A percentile compares a stretch with the other conserved stretches of the same genome.
Conservation (phyloP, 306 rosid genomes). For the Cicer chorassanicum region DNA sequence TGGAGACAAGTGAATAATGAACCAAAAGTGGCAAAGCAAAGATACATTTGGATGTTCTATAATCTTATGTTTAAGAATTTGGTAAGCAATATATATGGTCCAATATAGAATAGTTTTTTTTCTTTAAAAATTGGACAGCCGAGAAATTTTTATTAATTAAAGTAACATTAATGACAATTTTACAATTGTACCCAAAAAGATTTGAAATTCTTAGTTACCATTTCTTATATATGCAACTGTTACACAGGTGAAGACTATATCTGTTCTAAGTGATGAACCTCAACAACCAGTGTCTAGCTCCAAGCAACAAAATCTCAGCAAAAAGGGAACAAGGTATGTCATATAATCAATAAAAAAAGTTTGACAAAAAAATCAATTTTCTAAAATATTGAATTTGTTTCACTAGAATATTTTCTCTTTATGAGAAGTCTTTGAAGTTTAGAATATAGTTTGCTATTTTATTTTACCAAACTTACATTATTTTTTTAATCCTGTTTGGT, state of each 20-base stretch:
- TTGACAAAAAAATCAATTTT: slow-evolving; percentile 6
- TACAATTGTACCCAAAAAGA: too few species aligned
- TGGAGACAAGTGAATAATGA: slow-evolving; percentile 76
- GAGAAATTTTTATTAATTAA: too few species aligned
- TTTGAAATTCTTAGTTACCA: slow-evolving; percentile 1
- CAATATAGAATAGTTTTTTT: too few species aligned
- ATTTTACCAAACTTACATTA: slow-evolving; percentile 28
- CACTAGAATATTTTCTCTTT: neutral
- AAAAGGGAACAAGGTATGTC: slow-evolving; percentile 57
- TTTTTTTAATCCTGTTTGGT: neutral
- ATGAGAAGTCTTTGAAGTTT: neutral
- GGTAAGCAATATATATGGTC: slow-evolving; percentile 49
- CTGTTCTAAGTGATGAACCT: slow-evolving; percentile 58
- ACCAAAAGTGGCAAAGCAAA: slow-evolving; percentile 73
- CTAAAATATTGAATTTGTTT: slow-evolving; percentile 18
- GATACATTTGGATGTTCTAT: slow-evolving; percentile 77
- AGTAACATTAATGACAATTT: too few species aligned
- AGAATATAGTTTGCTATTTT: neutral
- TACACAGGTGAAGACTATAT: slow-evolving; percentile 64
- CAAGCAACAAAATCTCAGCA: slow-evolving; percentile 46
- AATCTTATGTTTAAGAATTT: slow-evolving; percentile 69
- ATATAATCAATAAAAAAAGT: slow-evolving; percentile 1
- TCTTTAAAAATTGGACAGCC: too few species aligned
- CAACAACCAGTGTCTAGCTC: slow-evolving; percentile 47
- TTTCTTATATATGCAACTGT: slow-evolving; percentile 37